Conservation (phyloP, 169 alveolate species). For the Cryptosporidium muris region DNA sequence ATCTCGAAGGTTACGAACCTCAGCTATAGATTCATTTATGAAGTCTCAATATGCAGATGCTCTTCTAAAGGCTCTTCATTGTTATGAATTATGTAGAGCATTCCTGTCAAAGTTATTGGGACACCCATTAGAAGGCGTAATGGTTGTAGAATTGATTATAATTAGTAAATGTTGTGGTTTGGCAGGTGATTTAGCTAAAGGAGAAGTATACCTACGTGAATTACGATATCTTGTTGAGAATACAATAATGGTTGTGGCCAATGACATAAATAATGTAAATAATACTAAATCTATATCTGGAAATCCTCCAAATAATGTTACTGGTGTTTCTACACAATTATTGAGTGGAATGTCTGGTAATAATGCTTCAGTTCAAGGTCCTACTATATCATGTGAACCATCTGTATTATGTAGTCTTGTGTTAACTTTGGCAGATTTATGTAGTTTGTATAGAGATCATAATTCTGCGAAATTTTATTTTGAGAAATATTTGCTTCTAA, state of each 20-base stretch:
- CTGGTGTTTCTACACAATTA: slow-evolving; percentile 10
- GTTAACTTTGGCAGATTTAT: slow-evolving; percentile 73
- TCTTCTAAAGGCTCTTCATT: slow-evolving; percentile 76
- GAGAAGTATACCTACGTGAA: slow-evolving; percentile 79
- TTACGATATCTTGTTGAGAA: slow-evolving; percentile 82
- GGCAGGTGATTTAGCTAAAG: slow-evolving; percentile 79
- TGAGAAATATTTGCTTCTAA: slow-evolving; percentile 68
- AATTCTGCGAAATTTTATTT: slow-evolving; percentile 72
- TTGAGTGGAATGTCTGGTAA: background rate
- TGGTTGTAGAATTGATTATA: slow-evolving; percentile 84
- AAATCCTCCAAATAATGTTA: background rate
- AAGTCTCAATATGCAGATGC: slow-evolving; percentile 76
- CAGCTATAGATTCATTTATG: slow-evolving; percentile 75
- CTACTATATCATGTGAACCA: slow-evolving; percentile 74
- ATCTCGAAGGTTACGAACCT: slow-evolving; percentile 74
- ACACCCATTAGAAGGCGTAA: slow-evolving; percentile 78
- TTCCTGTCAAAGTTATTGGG: slow-evolving; percentile 76
- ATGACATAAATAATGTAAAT: slow-evolving; percentile 29
- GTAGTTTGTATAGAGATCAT: slow-evolving; percentile 76
- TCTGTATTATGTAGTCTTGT: slow-evolving; percentile 76
- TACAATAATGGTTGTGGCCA: slow-evolving; percentile 78
- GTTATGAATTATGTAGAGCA: slow-evolving; percentile 75
- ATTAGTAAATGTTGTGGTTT: slow-evolving; percentile 84
- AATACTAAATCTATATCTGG: background rate
- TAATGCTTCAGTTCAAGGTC: slow-evolving; percentile 59